Evolutionary conservation across 1,139 yeast species (phyloP).

Genomic region (Suhomyces wounanorum): DNA sequence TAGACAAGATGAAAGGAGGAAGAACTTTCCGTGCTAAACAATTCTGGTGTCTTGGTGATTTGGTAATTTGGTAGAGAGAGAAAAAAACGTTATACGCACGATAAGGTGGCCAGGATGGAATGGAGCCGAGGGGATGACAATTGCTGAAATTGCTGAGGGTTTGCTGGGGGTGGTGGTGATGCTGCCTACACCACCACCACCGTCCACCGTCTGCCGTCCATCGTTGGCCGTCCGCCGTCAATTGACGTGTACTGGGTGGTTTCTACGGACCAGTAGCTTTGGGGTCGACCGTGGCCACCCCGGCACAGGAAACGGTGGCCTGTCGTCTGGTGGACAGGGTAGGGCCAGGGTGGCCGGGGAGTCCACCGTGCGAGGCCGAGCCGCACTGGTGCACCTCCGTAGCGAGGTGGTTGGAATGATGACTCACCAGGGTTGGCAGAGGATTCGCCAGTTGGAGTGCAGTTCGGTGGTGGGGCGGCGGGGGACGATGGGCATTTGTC

Average conservation of each 20-base stretch:
- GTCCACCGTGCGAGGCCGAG: not conserved
- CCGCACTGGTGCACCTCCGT: not conserved
- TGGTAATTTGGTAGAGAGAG: not conserved
- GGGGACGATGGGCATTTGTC: too few species aligned
- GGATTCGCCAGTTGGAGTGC: too few species aligned
- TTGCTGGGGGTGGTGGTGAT: not conserved
- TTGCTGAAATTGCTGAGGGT: not conserved
- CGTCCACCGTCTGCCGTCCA: too few species aligned
- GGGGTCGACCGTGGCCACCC: too few species aligned
- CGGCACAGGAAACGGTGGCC: too few species aligned
- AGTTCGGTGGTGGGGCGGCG: too few species aligned
- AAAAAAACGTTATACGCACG: conserved; percentile 10
- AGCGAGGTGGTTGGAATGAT: not conserved
- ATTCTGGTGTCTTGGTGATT: conserved; percentile 1
- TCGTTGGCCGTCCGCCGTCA: too few species aligned
- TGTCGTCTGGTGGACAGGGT: too few species aligned
- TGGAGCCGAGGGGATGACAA: not conserved
- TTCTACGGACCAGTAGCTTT: too few species aligned
- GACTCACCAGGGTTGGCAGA: not conserved
- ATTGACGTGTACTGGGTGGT: too few species aligned
- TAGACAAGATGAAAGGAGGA: not conserved
- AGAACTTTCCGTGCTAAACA: not conserved
- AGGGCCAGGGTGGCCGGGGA: not conserved
- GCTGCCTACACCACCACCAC: not conserved
- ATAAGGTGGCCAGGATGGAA: conserved; percentile 1